Percentiles rank a stretch among this genome's conserved stretches.
These are phyloP conservation scores for Leccinum huronense DNA, from an alignment of 1,284 basidiomycete genomes.

Conservation along the genomic window DNA sequence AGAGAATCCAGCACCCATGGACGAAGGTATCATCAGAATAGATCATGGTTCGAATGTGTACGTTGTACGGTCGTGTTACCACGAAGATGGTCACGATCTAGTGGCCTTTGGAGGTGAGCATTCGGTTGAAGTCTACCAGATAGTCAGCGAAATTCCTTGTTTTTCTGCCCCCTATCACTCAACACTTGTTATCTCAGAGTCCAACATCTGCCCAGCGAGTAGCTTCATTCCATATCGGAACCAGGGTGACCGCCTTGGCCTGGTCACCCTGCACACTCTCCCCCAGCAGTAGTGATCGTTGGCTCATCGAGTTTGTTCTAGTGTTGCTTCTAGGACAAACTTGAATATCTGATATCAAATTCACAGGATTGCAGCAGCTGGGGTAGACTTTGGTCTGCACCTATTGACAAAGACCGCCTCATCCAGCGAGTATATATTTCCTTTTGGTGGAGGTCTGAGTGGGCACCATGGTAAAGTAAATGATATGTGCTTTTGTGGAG, in stretches of 20 bases:
- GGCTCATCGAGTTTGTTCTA: conserved; percentile 65
- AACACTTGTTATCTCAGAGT: conserved; percentile 31
- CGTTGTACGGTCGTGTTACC: conserved; percentile 59
- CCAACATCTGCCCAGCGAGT: conserved; percentile 46
- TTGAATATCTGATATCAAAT: conserved; percentile 6
- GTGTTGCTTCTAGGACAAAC: conserved; percentile 1
- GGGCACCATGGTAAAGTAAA: conserved; percentile 74
- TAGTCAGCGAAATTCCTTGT: conserved; percentile 43
- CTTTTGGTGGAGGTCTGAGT: conserved; percentile 73
- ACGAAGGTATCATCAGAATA: conserved; percentile 45
- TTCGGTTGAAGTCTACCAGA: conserved; percentile 63
- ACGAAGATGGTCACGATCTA: conserved; percentile 63
- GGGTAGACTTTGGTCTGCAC: conserved; percentile 65
- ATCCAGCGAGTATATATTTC: conserved; percentile 53
- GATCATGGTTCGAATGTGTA: conserved; percentile 58
- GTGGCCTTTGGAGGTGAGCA: conserved; percentile 70
- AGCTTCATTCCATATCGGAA: conserved; percentile 73
- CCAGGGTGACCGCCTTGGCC: conserved; percentile 68
- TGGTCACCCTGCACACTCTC: conserved; percentile 72
- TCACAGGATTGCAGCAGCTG: conserved; percentile 62
- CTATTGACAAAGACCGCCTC: conserved; percentile 57
- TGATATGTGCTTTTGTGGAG: conserved; percentile 74
- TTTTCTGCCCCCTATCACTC: conserved; percentile 12
- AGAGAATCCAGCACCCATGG: conserved; percentile 37
- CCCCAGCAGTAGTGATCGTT: conserved; percentile 59